Evolutionary conservation across 805 yeast species (phyloP).

Genomic region (Cyberlindnera samutprakarnensis): DNA sequence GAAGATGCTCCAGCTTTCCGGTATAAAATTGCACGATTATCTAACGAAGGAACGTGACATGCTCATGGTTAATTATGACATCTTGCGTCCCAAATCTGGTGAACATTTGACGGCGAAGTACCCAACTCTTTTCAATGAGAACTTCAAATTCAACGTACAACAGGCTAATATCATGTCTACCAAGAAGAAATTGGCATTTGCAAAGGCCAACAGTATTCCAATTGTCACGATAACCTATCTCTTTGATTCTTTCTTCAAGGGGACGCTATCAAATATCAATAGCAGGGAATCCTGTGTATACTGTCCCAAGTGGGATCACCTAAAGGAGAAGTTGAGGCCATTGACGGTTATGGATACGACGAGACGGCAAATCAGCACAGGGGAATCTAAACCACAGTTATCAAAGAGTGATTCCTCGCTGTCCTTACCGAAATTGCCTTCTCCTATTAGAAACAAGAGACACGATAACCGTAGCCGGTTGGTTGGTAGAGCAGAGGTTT

Average conservation of each 20-base stretch:
- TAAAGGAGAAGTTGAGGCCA: conserved; percentile 21
- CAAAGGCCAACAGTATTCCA: conserved; percentile 50
- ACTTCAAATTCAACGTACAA: conserved; percentile 16
- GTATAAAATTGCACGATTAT: conserved; percentile 41
- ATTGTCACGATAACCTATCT: conserved; percentile 47
- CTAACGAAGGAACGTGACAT: conserved; percentile 47
- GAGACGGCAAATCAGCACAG: no score
- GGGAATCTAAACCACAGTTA: not conserved
- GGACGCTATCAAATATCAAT: conserved; percentile 31
- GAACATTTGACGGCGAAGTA: conserved; percentile 29
- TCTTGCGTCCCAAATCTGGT: conserved; percentile 36
- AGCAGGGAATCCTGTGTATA: conserved; percentile 49
- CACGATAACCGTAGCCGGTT: conserved; percentile 34
- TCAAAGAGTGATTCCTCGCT: conserved; percentile 9
- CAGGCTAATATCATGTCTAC: conserved; percentile 34
- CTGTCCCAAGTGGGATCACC: conserved; percentile 32
- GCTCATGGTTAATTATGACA: conserved; percentile 44
- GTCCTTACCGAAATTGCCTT: conserved; percentile 36
- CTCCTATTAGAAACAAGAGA: conserved; percentile 41
- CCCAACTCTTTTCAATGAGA: conserved; percentile 17
- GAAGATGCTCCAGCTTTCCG: conserved; percentile 47
- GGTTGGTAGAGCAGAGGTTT: conserved; percentile 36
- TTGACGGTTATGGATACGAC: conserved; percentile 7
- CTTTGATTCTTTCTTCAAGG: conserved; percentile 41
- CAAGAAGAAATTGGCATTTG: conserved; percentile 48